These are phyloP conservation scores for Hagleromyces aurorensis DNA, from an alignment of 805 yeast genomes.

Conservation along the genomic window DNA sequence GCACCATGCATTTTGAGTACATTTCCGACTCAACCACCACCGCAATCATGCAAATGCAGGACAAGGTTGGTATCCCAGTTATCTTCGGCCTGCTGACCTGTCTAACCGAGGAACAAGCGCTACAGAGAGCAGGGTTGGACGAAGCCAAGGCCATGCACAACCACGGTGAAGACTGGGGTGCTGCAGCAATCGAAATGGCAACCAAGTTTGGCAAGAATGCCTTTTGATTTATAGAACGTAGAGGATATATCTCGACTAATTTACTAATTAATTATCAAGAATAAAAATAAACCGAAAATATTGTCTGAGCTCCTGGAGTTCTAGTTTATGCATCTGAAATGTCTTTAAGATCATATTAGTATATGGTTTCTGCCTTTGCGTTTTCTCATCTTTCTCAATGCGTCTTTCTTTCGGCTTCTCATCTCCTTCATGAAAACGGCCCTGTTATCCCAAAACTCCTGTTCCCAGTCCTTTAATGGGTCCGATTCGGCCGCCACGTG, in stretches of 20 bases:
- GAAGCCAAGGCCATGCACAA: slow-evolving; percentile 62
- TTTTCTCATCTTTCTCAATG: slow-evolving; percentile 48
- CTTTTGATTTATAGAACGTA: slow-evolving; percentile 4
- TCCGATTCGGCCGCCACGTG: slow-evolving; percentile 25
- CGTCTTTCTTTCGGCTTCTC: slow-evolving; percentile 70
- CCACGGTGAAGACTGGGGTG: slow-evolving; percentile 98
- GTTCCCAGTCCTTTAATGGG: slow-evolving; percentile 47
- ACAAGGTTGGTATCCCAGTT: slow-evolving; percentile 63
- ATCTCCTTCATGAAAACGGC: slow-evolving; percentile 73
- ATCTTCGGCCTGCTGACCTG: slow-evolving; percentile 93
- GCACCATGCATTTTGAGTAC: slow-evolving; percentile 97
- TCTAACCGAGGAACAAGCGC: slow-evolving; percentile 89
- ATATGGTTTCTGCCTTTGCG: slow-evolving; percentile 19
- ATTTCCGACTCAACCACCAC: slow-evolving; percentile 85
- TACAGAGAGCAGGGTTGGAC: slow-evolving; percentile 84
- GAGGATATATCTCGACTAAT: too few relatives aligned
- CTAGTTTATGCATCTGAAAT: not conserved
- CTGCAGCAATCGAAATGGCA: slow-evolving; percentile 96
- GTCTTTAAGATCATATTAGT: slow-evolving; percentile 4
- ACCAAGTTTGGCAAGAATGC: slow-evolving; percentile 33
- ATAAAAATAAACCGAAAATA: too few relatives aligned
- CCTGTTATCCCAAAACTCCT: slow-evolving; percentile 76
- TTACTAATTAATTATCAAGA: slow-evolving; percentile 1
- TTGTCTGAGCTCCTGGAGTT: too few relatives aligned
- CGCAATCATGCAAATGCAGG: slow-evolving; percentile 77